A percentile compares a stretch with the other conserved stretches of the same genome.
phyloP scores from a whole-genome alignment of 352 stramenopile species.

The Blastocystis sp. region DNA sequence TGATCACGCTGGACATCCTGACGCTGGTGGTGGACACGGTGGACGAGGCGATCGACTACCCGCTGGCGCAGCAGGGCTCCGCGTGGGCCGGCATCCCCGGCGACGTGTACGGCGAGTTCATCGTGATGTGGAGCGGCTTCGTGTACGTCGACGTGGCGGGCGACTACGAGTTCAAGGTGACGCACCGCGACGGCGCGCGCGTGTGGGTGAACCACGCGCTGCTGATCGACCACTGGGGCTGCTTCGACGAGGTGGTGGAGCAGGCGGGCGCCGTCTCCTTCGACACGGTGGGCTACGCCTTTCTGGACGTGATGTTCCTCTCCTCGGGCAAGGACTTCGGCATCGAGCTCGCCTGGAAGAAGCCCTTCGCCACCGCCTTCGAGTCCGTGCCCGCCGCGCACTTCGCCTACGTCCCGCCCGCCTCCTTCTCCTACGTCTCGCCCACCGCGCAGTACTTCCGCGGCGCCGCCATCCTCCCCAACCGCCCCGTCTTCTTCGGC shows the following conservation, averaged over 20 bases:
- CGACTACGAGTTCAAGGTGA: constrained; percentile 10
- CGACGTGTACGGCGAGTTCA: background rate
- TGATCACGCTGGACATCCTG: background rate
- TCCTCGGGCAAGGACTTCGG: background rate
- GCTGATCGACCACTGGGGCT: background rate
- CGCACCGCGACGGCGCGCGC: background rate
- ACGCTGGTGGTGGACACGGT: constrained; percentile 9
- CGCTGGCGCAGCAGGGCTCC: background rate
- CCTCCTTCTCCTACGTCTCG: background rate
- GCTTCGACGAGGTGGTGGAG: background rate
- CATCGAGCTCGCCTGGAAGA: too few species aligned
- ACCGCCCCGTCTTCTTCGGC: background rate
- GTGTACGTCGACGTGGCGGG: background rate
- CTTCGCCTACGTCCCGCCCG: background rate
- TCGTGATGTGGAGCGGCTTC: constrained; percentile 9
- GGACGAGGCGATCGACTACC: background rate
- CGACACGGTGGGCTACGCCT: background rate
- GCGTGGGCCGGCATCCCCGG: background rate
- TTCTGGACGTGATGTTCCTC: background rate
- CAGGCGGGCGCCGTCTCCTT: background rate
- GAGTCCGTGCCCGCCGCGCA: background rate
- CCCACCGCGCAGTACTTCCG: background rate
- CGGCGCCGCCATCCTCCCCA: background rate
- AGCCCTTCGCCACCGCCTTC: background rate
- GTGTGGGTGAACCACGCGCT: background rate